Percentiles rank a stretch among this genome's conserved stretches.
phyloP scores from a whole-genome alignment of 768 basidiomycete genomes.

The Sarcomyxa edulis region DNA sequence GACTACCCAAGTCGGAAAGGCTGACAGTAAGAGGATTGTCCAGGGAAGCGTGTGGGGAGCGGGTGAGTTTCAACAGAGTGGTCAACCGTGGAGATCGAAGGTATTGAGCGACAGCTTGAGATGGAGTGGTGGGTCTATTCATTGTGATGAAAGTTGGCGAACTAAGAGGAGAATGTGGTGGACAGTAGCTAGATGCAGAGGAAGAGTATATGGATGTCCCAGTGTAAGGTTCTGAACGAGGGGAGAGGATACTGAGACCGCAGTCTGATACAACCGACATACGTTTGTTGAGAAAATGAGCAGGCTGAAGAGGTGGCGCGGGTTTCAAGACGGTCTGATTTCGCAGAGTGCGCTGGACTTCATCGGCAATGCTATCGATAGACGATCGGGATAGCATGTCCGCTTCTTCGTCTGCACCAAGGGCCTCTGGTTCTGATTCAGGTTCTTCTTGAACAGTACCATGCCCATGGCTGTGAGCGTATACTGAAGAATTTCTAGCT shows the following conservation, averaged over 20 bases:
- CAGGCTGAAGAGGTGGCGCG: slow-evolving; percentile 27
- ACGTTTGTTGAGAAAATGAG: slow-evolving; percentile 37
- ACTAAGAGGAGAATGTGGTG: slow-evolving; percentile 45
- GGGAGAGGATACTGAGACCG: slow-evolving; percentile 48
- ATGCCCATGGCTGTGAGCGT: slow-evolving; percentile 43
- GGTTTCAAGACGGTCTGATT: slow-evolving; percentile 33
- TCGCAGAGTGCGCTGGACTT: slow-evolving; percentile 67
- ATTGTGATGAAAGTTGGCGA: slow-evolving; percentile 30
- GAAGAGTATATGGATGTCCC: slow-evolving; percentile 47
- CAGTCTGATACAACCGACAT: slow-evolving; percentile 55
- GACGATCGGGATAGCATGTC: slow-evolving; percentile 77
- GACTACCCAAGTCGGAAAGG: slow-evolving; percentile 86
- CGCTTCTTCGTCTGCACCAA: slow-evolving; percentile 50
- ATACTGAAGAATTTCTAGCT: slow-evolving; percentile 40
- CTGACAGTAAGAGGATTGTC: slow-evolving; percentile 79
- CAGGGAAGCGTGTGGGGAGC: slow-evolving; percentile 73
- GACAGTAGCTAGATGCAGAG: slow-evolving; percentile 40
- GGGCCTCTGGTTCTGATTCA: slow-evolving; percentile 47
- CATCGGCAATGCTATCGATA: slow-evolving; percentile 82
- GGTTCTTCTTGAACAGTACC: slow-evolving; percentile 44
- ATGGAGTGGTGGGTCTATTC: slow-evolving; percentile 39
- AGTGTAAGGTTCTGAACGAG: slow-evolving; percentile 48
- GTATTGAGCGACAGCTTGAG: slow-evolving; percentile 80
- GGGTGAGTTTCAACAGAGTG: slow-evolving; percentile 71
- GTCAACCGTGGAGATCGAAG: slow-evolving; percentile 84